Evolutionary conservation across 208 protist species (phyloP).

Genomic region (Plasmodiophora brassicae): DNA sequence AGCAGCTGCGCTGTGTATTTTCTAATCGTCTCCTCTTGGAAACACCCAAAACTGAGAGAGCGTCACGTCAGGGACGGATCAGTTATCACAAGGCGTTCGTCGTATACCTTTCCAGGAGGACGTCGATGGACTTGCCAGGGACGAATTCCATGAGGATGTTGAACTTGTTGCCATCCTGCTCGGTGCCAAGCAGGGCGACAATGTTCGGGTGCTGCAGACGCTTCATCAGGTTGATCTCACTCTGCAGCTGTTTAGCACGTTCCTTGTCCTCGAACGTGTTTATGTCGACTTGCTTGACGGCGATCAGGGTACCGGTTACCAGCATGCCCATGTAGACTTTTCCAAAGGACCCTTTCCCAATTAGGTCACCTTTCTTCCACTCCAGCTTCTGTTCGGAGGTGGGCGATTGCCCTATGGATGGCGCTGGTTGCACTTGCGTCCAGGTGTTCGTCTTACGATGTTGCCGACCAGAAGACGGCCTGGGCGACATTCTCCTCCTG

Average conservation of each 20-base stretch:
- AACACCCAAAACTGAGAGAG: not conserved
- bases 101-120: slow-evolving; percentile 27
- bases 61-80: not conserved
- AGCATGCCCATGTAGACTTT: slow-evolving; percentile 64
- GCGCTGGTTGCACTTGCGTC: not conserved
- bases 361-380: slow-evolving; percentile 68
- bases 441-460: not conserved
- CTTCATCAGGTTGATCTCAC: slow-evolving; percentile 48
- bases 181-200: slow-evolving; percentile 51
- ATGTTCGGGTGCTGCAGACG: slow-evolving; percentile 54
- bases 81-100: not conserved
- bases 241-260: slow-evolving; percentile 41
- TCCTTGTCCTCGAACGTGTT: slow-evolving; percentile 20
- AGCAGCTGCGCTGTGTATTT: slow-evolving; percentile 35
- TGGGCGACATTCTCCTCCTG: not conserved
- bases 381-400: not conserved
- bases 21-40: not conserved
- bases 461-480: not conserved
- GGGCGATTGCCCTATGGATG: not conserved
- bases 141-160: slow-evolving; percentile 48
- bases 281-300: slow-evolving; percentile 64
- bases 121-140: slow-evolving; percentile 36
- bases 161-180: slow-evolving; percentile 50
- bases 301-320: slow-evolving; percentile 66
- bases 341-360: slow-evolving; percentile 68